Conservation (phyloP, 2,329 filamentous ascomycete species). For the Dactylellina drechsleri region DNA sequence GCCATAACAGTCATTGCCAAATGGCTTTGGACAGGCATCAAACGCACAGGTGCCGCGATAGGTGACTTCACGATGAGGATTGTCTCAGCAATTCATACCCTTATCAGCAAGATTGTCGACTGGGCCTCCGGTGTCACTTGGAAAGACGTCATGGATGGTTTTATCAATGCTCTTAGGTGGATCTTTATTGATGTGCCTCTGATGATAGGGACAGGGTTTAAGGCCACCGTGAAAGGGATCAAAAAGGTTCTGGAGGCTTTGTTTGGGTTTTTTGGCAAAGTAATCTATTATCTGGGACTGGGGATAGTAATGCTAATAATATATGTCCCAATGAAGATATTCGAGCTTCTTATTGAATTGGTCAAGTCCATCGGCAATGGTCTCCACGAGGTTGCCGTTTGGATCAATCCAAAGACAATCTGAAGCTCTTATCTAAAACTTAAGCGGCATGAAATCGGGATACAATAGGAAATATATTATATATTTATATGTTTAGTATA, state of each 20-base stretch:
- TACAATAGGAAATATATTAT: neutral
- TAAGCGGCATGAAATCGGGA: neutral
- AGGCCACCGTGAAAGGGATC: slow-evolving; percentile 29
- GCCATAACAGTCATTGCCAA: slow-evolving; percentile 62
- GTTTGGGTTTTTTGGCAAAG: slow-evolving; percentile 35
- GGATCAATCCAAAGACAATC: slow-evolving; percentile 53
- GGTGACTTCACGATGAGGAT: slow-evolving; percentile 62
- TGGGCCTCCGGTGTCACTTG: slow-evolving; percentile 61
- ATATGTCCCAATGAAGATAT: slow-evolving; percentile 46
- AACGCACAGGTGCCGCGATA: slow-evolving; percentile 21
- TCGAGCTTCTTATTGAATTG: slow-evolving; percentile 36
- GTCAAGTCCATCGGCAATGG: slow-evolving; percentile 43
- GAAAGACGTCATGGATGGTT: slow-evolving; percentile 61
- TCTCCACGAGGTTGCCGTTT: slow-evolving; percentile 42
- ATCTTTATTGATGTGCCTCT: slow-evolving; percentile 42
- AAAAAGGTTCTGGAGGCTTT: slow-evolving; percentile 41
- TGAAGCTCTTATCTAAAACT: neutral
- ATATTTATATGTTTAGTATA: neutral
- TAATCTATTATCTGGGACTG: slow-evolving; percentile 34
- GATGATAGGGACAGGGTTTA: slow-evolving; percentile 25
- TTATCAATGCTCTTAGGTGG: slow-evolving; percentile 60
- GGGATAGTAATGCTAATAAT: slow-evolving; percentile 29
- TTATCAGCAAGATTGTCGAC: slow-evolving; percentile 60
- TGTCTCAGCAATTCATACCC: slow-evolving; percentile 60
- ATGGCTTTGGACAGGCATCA: slow-evolving; percentile 60